Percentiles rank a stretch among this genome's conserved stretches.
phyloP scores from a whole-genome alignment of 805 yeast genomes.

The Schizosaccharomyces octosporus region DNA sequence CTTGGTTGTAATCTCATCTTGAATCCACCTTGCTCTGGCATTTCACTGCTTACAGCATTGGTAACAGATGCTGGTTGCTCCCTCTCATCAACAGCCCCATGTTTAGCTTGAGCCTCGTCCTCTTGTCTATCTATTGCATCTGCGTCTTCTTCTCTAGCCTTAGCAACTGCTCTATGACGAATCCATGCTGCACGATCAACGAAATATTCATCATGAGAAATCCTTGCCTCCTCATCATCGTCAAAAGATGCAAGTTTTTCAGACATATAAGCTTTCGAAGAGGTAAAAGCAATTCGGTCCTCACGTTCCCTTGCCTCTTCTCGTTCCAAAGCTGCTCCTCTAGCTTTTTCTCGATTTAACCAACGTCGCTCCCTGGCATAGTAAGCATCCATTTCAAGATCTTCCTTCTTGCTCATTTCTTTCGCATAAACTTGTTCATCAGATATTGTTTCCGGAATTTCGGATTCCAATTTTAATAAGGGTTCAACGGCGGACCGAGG shows the following conservation, averaged over 20 bases:
- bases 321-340: constrained; percentile 7
- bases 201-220: constrained; percentile 8
- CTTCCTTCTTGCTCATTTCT: constrained; percentile 6
- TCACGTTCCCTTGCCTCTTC: constrained; percentile 7
- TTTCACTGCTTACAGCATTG: background rate
- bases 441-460: background rate
- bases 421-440: constrained; percentile 7
- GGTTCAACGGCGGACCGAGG: background rate
- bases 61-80: background rate
- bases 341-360: constrained; percentile 6
- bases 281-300: constrained; percentile 4
- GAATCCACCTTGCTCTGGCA: background rate
- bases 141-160: constrained; percentile 6
- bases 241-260: constrained; percentile 7
- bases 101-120: constrained; percentile 1
- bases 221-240: constrained; percentile 7
- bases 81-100: background rate
- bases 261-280: constrained; percentile 1
- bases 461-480: background rate
- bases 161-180: constrained; percentile 5
- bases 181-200: constrained; percentile 8
- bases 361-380: constrained; percentile 7
- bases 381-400: constrained; percentile 4
- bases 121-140: constrained; percentile 7
- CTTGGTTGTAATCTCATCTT: background rate